Evolutionary conservation across 345 rosid genomes (phyloP).

Genomic region (Arabidopsis suecica): DNA sequence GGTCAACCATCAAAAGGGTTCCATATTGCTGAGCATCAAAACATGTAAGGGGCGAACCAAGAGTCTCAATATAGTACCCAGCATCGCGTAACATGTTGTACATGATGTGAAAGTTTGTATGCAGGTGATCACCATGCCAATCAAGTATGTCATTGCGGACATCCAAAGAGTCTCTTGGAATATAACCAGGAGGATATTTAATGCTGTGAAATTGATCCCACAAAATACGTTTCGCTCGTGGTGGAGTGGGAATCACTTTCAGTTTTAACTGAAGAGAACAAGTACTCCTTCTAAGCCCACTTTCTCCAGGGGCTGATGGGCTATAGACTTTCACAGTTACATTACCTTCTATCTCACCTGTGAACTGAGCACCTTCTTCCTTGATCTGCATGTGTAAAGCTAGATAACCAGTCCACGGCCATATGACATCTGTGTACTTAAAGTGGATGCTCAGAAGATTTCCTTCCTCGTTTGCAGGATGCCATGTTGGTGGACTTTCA

Average conservation of each 20-base stretch:
- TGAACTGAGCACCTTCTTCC: constrained; percentile 90
- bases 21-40: constrained; percentile 94
- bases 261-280: constrained; percentile 83
- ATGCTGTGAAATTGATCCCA: constrained; percentile 99
- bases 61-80: constrained; percentile 92
- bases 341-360: constrained; percentile 88
- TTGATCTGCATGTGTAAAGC: constrained; percentile 97
- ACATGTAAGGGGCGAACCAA: constrained; percentile 97
- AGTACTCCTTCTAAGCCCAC: constrained; percentile 59
- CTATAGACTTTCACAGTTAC: constrained; percentile 71
- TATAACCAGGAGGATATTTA: constrained; percentile 98
- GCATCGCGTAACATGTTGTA: constrained; percentile 92
- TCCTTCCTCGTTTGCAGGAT: constrained; percentile 86
- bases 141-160: constrained; percentile 98
- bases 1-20: constrained; percentile 93
- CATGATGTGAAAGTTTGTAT: constrained; percentile 94
- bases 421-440: constrained; percentile 79
- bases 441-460: constrained; percentile 83
- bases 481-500: constrained; percentile 88
- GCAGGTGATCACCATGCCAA: constrained; percentile 99
- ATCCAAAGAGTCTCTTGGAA: constrained; percentile 98
- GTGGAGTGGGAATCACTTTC: constrained; percentile 88
- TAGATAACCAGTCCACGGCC: constrained; percentile 99
- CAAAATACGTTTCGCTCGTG: constrained; percentile 81
- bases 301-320: constrained; percentile 83